Evolutionary conservation across 768 basidiomycete species (phyloP).

Genomic region (Calvatia gigantea): DNA sequence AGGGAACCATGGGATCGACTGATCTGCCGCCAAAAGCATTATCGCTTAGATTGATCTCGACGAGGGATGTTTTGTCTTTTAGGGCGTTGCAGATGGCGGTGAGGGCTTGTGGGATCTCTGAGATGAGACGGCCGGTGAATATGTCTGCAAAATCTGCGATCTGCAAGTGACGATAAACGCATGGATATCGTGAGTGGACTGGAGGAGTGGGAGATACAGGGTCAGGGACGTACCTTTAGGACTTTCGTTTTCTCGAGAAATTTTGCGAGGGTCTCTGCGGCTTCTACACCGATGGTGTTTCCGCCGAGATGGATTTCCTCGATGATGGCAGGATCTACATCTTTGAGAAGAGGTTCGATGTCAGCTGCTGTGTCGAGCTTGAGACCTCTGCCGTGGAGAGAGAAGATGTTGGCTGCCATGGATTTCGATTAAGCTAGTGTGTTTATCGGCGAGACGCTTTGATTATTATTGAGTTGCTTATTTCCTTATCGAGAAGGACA

Average conservation of each 20-base stretch:
- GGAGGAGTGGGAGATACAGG: background rate
- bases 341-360: slow-evolving; percentile 67
- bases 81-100: slow-evolving; percentile 87
- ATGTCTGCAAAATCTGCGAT: slow-evolving; percentile 96
- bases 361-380: slow-evolving; percentile 78
- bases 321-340: slow-evolving; percentile 59
- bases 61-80: slow-evolving; percentile 71
- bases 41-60: slow-evolving; percentile 88
- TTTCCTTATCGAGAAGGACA: slow-evolving; percentile 1
- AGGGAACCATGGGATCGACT: slow-evolving; percentile 89
- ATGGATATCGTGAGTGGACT: background rate
- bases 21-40: slow-evolving; percentile 97
- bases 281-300: slow-evolving; percentile 92
- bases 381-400: slow-evolving; percentile 60
- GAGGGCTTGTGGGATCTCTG: slow-evolving; percentile 90
- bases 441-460: slow-evolving; percentile 4
- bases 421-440: background rate
- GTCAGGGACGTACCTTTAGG: slow-evolving; percentile 62
- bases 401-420: slow-evolving; percentile 31
- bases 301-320: slow-evolving; percentile 93
- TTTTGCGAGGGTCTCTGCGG: slow-evolving; percentile 78
- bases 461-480: background rate
- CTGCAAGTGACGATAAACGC: slow-evolving; percentile 34
- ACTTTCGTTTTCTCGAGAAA: slow-evolving; percentile 64
- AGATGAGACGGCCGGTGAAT: slow-evolving; percentile 94